Evolutionary conservation across 495 filamentous ascomycete species (phyloP), one percentile per base, ranked within the genome.

Genomic region (Penicillium mononematosum): DNA sequence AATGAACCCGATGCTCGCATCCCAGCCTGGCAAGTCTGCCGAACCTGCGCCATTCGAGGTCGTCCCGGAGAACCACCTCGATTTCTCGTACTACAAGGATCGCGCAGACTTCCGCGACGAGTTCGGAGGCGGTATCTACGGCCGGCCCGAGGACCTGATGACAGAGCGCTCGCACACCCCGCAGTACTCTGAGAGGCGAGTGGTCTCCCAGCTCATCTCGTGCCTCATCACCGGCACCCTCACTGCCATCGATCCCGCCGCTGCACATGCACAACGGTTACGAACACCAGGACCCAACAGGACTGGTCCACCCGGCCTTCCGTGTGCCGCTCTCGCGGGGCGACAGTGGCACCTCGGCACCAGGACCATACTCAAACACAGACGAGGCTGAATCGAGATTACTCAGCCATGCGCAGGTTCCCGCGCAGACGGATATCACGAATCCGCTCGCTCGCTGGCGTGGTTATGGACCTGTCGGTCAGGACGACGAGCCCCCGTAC

Each of bases 61-160:
- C 52, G 92, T 98, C 4, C 84, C 88, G 0, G 94, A 97, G 64
- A 83, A 81, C 49, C 85, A 91, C n/a, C 88, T 97, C 60, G 93
- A 98, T 64, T 97, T 98, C 65, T 84, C 86, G 47, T 92, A 92
- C 72, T 97, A 84, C 79, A 97, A 95, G 72, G 82, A 94, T 63
- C 84, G 91, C 0, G 81, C 86, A 14, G 92, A 97, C 59, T 98
- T 98, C 76, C 83, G 84, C 1, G 89, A 90, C 9, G 91, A 96
- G 45, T 86, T 90, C 62, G 91, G 91, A 19, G 93, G 89, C 10
- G 86, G 88, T 24, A 80, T 92, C 16, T 92, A 86, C 63, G 88
- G 88, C 34, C 81, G 79, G 19, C 78, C 82, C 2, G 78, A 82
- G n/a, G 88, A 91, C 60, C 63, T 83, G 32, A 77, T 85, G 48